Evolutionary conservation across 805 yeast genomes (phyloP).

Genomic region (Candida glaebosa): DNA sequence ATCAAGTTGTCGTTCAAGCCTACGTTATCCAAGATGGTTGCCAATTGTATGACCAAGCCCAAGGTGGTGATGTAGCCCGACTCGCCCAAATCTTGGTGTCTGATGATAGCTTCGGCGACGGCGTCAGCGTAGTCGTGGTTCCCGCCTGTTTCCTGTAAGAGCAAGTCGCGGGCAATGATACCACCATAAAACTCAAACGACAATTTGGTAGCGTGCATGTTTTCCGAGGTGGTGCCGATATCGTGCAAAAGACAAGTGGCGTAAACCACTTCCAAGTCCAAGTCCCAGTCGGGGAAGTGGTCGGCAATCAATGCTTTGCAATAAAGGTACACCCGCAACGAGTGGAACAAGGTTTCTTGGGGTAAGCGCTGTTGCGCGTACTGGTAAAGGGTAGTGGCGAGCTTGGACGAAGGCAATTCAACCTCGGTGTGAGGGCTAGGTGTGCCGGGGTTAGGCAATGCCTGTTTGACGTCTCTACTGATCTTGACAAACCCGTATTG

Average conservation of each 20-base stretch:
- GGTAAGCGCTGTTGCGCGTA: slow-evolving; percentile 23
- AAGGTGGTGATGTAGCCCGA: slow-evolving; percentile 29
- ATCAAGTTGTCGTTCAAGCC: slow-evolving; percentile 25
- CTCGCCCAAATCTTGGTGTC: slow-evolving; percentile 34
- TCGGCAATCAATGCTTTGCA: slow-evolving; percentile 27
- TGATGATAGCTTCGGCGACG: slow-evolving; percentile 30
- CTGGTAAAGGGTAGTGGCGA: slow-evolving; percentile 16
- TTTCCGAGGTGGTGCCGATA: slow-evolving; percentile 30
- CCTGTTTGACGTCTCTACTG: slow-evolving; percentile 22
- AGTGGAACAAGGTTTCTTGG: slow-evolving; percentile 22
- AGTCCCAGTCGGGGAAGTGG: slow-evolving; percentile 30
- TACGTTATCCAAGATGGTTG: slow-evolving; percentile 32
- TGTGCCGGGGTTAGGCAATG: slow-evolving; percentile 19
- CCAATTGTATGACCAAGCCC: slow-evolving; percentile 29
- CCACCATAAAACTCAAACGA: slow-evolving; percentile 36
- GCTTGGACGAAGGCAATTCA: slow-evolving; percentile 17
- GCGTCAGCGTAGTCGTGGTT: slow-evolving; percentile 30
- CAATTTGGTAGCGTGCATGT: slow-evolving; percentile 29
- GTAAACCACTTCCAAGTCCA: slow-evolving; percentile 25
- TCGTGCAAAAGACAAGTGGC: slow-evolving; percentile 32
- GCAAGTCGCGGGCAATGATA: slow-evolving; percentile 21
- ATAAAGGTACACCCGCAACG: slow-evolving; percentile 28
- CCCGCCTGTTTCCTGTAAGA: slow-evolving; percentile 18
- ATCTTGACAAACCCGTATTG: slow-evolving; percentile 28
- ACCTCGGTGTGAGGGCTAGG: slow-evolving; percentile 21